Conservation (phyloP, 2,329 filamentous ascomycete species). For the Cladosporium velox region DNA sequence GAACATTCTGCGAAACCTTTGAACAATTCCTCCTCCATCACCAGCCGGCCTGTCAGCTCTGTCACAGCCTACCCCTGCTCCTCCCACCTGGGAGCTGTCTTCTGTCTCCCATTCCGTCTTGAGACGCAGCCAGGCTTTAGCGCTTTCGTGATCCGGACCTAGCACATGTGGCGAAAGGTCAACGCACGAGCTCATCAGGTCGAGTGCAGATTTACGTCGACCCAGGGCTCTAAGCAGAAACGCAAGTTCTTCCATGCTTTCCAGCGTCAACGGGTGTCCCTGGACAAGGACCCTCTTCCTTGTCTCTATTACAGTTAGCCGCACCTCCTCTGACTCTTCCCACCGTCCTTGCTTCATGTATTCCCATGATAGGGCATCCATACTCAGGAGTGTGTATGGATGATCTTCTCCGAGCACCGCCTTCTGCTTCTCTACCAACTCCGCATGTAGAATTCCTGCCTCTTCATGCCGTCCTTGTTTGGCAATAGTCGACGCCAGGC, state of each 20-base stretch:
- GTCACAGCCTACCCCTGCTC: neutral
- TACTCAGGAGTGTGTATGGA: slow-evolving; percentile 11
- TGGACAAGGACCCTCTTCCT: slow-evolving; percentile 16
- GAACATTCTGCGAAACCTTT: neutral
- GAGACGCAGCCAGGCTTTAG: neutral
- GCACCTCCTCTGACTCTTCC: slow-evolving; percentile 19
- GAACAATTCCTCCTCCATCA: neutral
- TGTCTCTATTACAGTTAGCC: neutral
- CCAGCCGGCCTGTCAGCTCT: neutral
- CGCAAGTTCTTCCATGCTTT: slow-evolving; percentile 20
- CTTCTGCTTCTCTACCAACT: slow-evolving; percentile 3
- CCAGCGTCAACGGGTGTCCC: slow-evolving; percentile 22
- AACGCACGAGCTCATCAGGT: neutral
- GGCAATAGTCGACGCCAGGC: slow-evolving; percentile 12
- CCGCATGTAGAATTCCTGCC: slow-evolving; percentile 16
- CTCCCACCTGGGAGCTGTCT: neutral
- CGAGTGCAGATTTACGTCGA: neutral
- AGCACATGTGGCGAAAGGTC: neutral
- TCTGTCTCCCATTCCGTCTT: neutral
- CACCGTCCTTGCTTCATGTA: slow-evolving; percentile 17
- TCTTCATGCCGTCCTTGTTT: slow-evolving; percentile 19
- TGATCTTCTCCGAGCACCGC: neutral
- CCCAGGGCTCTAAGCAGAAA: neutral
- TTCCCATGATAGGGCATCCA: slow-evolving; percentile 18
- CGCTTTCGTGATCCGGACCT: neutral